Percentiles rank a stretch among this genome's conserved stretches.
Conservation (phyloP, 257 asterid species). For the Eustoma russellianum region DNA sequence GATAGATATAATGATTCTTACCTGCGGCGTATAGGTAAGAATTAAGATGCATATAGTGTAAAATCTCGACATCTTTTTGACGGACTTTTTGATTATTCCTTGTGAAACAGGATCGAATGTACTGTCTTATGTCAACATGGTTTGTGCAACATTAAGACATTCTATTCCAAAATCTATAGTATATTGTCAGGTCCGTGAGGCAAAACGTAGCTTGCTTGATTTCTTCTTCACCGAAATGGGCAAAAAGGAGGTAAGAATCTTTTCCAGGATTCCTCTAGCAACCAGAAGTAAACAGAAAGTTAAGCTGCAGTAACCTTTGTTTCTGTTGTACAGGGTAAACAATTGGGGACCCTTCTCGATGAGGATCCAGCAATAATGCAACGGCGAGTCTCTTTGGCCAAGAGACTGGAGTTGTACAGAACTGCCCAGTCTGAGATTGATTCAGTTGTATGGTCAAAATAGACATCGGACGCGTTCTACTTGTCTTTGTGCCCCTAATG, state of each 20-base stretch:
- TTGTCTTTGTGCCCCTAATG: background rate
- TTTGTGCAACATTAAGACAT: conserved; percentile 82
- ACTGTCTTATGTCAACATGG: conserved; percentile 89
- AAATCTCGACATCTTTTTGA: background rate
- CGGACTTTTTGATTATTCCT: background rate
- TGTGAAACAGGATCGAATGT: conserved; percentile 69
- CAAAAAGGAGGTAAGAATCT: conserved; percentile 61
- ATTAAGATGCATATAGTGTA: conserved; percentile 1
- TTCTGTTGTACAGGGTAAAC: conserved; percentile 47
- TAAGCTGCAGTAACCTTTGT: background rate
- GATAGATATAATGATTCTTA: conserved; percentile 92
- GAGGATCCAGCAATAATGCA: conserved; percentile 98
- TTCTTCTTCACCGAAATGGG: conserved; percentile 87
- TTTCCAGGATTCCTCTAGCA: background rate
- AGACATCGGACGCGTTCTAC: conserved; percentile 17
- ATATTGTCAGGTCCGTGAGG: conserved; percentile 97
- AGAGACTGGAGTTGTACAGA: conserved; percentile 91
- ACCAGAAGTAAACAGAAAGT: background rate
- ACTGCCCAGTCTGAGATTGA: conserved; percentile 92
- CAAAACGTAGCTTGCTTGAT: conserved; percentile 91
- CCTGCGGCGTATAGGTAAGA: conserved; percentile 83
- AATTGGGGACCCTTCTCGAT: conserved; percentile 73
- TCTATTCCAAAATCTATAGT: conserved; percentile 95
- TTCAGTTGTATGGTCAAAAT: conserved; percentile 91
- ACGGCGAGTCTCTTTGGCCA: conserved; percentile 60